Evolutionary conservation across 2,329 filamentous ascomycete species (phyloP).

Genomic region (Dothideomycetes sp.): DNA sequence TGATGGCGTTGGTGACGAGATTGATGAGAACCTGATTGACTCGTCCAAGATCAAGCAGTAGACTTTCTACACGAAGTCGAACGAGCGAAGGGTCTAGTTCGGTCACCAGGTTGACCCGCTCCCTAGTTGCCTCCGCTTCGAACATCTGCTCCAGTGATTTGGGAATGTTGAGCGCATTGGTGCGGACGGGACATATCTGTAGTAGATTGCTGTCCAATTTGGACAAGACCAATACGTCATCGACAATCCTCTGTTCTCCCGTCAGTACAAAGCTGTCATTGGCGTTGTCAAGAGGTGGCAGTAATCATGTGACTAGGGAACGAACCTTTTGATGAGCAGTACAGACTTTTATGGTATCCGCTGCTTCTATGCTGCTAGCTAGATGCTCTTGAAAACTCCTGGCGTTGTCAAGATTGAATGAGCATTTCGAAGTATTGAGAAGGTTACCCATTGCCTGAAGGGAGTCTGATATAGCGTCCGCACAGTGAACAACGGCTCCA

Average conservation of each 20-base stretch:
- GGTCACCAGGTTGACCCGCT: constrained; percentile 14
- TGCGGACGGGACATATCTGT: constrained; percentile 15
- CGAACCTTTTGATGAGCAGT: constrained; percentile 33
- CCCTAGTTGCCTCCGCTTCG: constrained; percentile 19
- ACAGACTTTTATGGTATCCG: constrained; percentile 34
- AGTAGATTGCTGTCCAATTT: constrained; percentile 35
- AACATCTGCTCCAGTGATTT: constrained; percentile 22
- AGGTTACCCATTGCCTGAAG: constrained; percentile 8
- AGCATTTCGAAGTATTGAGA: constrained; percentile 1
- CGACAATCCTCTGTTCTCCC: constrained; percentile 25
- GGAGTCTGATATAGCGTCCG: constrained; percentile 10
- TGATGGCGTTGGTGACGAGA: constrained; percentile 17
- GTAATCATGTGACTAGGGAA: neutral
- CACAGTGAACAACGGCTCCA: constrained; percentile 10
- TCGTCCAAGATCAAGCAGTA: constrained; percentile 16
- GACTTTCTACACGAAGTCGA: constrained; percentile 12
- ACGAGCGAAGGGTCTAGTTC: constrained; percentile 4
- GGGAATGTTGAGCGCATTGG: constrained; percentile 12
- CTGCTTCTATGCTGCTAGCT: constrained; percentile 22
- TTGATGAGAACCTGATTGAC: constrained; percentile 18
- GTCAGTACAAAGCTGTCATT: neutral
- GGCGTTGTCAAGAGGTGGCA: neutral
- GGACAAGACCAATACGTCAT: constrained; percentile 34
- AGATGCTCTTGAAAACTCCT: constrained; percentile 15
- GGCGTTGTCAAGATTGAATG: constrained; percentile 11